These are phyloP conservation scores for Parietaria judaica DNA, from an alignment of 306 rosid genomes.

Conservation along the genomic window DNA sequence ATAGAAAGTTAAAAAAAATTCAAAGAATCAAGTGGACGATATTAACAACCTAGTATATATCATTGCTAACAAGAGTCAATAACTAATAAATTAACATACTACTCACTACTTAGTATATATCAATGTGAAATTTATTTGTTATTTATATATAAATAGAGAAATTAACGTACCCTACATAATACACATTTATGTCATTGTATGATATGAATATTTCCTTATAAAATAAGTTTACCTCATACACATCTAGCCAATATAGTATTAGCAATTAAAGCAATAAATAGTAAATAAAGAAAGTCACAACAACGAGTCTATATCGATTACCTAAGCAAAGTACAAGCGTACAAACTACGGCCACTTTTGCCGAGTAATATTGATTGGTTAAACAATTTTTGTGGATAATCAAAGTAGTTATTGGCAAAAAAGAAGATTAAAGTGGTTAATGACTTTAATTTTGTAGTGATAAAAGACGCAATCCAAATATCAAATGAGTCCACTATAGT, in stretches of 20 bases:
- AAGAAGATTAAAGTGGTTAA: constrained; percentile 13
- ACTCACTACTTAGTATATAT: too few relatives aligned
- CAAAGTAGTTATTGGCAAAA: constrained; percentile 15
- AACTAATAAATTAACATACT: too few relatives aligned
- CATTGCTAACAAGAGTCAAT: too few relatives aligned
- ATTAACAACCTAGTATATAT: too few relatives aligned
- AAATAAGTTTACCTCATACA: too few relatives aligned
- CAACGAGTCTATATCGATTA: constrained; percentile 13
- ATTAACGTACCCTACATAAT: too few relatives aligned
- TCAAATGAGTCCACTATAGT: constrained; percentile 24
- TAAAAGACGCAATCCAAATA: constrained; percentile 38
- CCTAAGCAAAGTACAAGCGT: constrained; percentile 13
- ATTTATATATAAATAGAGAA: too few relatives aligned
- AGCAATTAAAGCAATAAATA: neutral
- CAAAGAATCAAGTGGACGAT: too few relatives aligned
- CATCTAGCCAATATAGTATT: neutral
- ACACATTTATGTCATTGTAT: too few relatives aligned
- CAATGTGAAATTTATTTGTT: too few relatives aligned
- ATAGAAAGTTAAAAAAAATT: too few relatives aligned
- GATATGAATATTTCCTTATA: too few relatives aligned
- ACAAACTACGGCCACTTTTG: constrained; percentile 16
- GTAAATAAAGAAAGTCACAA: constrained; percentile 6
- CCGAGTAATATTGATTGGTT: constrained; percentile 19
- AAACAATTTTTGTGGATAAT: constrained; percentile 3
- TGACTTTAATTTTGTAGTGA: constrained; percentile 5